These are phyloP conservation scores for Wickerhamiella azyma DNA, from an alignment of 805 yeast genomes.

Conservation along the genomic window DNA sequence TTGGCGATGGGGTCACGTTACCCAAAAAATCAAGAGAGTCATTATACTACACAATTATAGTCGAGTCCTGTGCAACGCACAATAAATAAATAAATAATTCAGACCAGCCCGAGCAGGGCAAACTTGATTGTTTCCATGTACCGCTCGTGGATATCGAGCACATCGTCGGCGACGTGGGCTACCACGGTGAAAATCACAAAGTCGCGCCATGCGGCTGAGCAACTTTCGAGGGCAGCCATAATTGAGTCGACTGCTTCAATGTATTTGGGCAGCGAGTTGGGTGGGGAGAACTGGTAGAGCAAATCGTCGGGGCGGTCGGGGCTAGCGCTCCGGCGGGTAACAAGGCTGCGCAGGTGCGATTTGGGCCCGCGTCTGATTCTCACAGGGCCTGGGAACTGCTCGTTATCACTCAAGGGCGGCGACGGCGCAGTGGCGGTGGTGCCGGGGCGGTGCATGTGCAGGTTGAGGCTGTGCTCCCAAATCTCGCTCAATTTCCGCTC, in stretches of 20 bases:
- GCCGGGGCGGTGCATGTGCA: neutral
- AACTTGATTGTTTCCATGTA: slow-evolving; percentile 1
- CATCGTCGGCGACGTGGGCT: slow-evolving; percentile 3
- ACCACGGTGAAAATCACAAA: slow-evolving; percentile 8
- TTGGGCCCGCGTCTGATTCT: neutral
- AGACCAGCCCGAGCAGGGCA: neutral
- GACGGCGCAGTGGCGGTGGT: slow-evolving; percentile 1
- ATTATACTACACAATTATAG: neutral
- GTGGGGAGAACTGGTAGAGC: neutral
- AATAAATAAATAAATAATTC: neutral
- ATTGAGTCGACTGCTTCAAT: neutral
- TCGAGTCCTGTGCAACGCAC: neutral
- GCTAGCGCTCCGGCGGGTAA: neutral
- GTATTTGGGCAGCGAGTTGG: slow-evolving; percentile 2
- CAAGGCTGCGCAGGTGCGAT: slow-evolving; percentile 1
- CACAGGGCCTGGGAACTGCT: slow-evolving; percentile 7
- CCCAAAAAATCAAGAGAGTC: neutral
- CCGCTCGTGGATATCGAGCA: slow-evolving; percentile 4
- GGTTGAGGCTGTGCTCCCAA: neutral
- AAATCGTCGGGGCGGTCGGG: neutral
- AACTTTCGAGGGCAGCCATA: slow-evolving; percentile 1
- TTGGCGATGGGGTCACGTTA: too few species aligned
- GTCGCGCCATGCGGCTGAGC: slow-evolving; percentile 2
- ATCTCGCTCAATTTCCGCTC: neutral
- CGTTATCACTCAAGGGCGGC: neutral